Evolutionary conservation across 208 protist genomes (phyloP).

Genomic region (Willaertia magna): DNA sequence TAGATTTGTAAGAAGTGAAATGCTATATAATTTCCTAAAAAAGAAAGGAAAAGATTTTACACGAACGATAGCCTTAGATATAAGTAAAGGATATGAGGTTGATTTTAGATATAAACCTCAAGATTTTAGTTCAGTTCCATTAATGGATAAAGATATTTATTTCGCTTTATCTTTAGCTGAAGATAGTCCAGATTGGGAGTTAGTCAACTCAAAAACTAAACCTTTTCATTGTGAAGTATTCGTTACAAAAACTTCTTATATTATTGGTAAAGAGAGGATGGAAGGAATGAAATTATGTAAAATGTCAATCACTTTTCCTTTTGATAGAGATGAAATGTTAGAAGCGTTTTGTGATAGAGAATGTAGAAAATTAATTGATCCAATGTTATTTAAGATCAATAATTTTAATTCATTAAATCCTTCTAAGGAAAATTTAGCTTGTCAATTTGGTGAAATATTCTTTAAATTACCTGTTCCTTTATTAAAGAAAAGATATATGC

Average conservation of each 20-base stretch:
- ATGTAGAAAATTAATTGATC: too few species aligned
- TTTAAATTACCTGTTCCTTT: too few species aligned
- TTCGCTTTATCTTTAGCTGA: background rate
- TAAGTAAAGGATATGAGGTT: background rate
- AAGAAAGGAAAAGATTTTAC: background rate
- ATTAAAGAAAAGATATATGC: too few species aligned
- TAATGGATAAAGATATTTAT: background rate
- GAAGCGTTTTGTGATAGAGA: background rate
- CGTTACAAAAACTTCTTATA: background rate
- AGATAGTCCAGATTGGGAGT: background rate
- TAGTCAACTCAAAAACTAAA: background rate
- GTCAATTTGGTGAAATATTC: too few species aligned
- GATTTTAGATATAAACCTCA: background rate
- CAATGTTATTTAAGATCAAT: too few species aligned
- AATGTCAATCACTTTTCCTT: background rate
- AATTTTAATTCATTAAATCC: too few species aligned
- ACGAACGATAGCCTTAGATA: background rate
- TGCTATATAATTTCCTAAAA: background rate
- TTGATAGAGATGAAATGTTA: background rate
- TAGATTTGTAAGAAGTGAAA: background rate
- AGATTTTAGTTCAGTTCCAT: background rate
- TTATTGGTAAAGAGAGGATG: background rate
- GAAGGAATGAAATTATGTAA: background rate
- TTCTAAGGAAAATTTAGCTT: too few species aligned
- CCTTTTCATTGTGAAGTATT: background rate